These are phyloP conservation scores for Spiraea crenata DNA, from an alignment of 331 rosid species.

Conservation along the genomic window DNA sequence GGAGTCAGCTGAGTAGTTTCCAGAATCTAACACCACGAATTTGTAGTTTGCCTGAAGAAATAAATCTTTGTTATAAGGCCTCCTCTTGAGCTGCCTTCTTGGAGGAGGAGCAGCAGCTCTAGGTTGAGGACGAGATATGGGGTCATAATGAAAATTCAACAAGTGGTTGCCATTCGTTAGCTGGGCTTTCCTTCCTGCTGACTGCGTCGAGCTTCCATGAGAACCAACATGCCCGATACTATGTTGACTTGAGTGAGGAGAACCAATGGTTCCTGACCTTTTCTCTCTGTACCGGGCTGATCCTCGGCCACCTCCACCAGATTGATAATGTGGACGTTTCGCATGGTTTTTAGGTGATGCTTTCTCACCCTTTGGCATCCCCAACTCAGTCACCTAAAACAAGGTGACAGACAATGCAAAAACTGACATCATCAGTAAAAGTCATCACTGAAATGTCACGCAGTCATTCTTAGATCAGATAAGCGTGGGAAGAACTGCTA, in stretches of 20 bases:
- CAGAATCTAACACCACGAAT: slow-evolving; percentile 80
- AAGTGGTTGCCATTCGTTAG: slow-evolving; percentile 74
- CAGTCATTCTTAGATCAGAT: background rate
- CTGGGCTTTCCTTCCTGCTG: slow-evolving; percentile 68
- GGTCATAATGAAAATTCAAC: slow-evolving; percentile 88
- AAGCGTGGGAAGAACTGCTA: background rate
- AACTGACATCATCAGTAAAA: background rate
- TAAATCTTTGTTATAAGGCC: slow-evolving; percentile 82
- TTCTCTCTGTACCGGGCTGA: slow-evolving; percentile 46
- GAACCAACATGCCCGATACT: slow-evolving; percentile 32
- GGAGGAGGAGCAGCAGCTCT: slow-evolving; percentile 67
- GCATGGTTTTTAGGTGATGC: slow-evolving; percentile 39
- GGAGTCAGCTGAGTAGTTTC: slow-evolving; percentile 52
- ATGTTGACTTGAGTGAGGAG: slow-evolving; percentile 42
- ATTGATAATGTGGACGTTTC: slow-evolving; percentile 37
- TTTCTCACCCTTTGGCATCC: slow-evolving; percentile 35
- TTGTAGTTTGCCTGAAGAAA: slow-evolving; percentile 96
- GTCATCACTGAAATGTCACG: background rate
- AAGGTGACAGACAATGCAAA: slow-evolving; percentile 8
- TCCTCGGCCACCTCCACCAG: slow-evolving; percentile 56
- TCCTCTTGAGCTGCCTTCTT: slow-evolving; percentile 73
- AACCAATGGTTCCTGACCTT: slow-evolving; percentile 29
- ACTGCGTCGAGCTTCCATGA: slow-evolving; percentile 46
- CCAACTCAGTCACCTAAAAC: slow-evolving; percentile 55
- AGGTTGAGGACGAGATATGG: slow-evolving; percentile 72